Base-by-base conservation (phyloP, 768 basidiomycete species). In the Russula earlei region DNA sequence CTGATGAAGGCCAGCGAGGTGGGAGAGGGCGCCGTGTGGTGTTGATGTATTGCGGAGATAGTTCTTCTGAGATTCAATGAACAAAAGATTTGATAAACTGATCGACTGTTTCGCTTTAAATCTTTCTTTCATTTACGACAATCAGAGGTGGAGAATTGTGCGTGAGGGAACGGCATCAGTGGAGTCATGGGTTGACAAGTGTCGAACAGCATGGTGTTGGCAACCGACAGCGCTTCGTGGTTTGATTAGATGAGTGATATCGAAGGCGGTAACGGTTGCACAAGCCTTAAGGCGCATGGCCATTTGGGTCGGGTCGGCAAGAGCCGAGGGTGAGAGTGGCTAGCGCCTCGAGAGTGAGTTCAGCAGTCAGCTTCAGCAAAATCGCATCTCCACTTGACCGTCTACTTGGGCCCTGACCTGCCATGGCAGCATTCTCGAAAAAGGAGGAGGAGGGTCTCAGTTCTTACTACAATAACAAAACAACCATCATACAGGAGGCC, bases 371-470 rank as follows among this genome's bases (percentile, higher is more conserved):
- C 7, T 33, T 33, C 31, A 14, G 12, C 34, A 34, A 27, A 34
- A 43, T 36, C 38, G 58, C 59, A 20, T 46, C 36, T 52, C 20
- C 22, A 19, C 48, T 34, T 44, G 14, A 19, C 50, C n/a, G 20
- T 40, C 25, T 31, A 17, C 41, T 29, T 14, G 22, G n/a, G 31
- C 3, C 10, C 19, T 42, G 53, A 49, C 43, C 47, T 66, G 74
- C 72, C 67, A 81, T 88, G 82, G 79, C 84, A 63, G 85, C 89
- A 72, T 77, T 79, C 66, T 91, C 86, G 63, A 98, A 98, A 78
- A 94, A 94, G 77, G 94, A 98, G 73, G 95, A 97, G 67, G 94
- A 96, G 75, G 86, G 90, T 52, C 82, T 96, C 65, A 91, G 88
- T 76, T 81, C 85, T 50, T 94, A 88, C 71, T 89, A 91, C 70